These are phyloP conservation scores for Amorphotheca resinae DNA, from an alignment of 495 filamentous ascomycete species.

Conservation along the genomic window DNA sequence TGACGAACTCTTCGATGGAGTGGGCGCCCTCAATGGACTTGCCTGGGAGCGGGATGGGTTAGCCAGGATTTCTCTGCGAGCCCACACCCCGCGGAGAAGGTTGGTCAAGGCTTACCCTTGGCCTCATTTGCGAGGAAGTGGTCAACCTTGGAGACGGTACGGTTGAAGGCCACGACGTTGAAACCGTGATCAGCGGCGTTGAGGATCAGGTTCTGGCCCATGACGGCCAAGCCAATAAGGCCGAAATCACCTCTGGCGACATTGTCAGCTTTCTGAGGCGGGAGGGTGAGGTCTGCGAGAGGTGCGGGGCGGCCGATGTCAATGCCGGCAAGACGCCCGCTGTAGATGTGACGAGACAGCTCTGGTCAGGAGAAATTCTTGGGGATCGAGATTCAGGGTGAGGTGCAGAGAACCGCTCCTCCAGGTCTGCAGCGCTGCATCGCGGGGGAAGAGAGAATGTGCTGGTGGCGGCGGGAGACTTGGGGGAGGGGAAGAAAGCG, in stretches of 20 bases:
- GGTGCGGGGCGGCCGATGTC: constrained; percentile 45
- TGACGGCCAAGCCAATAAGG: constrained; percentile 98
- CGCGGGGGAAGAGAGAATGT: not conserved
- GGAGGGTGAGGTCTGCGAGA: constrained; percentile 1
- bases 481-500: not conserved
- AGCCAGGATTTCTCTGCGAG: constrained; percentile 5
- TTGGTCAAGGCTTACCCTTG: constrained; percentile 46
- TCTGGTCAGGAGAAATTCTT: constrained; percentile 9
- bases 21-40: constrained; percentile 89
- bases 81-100: not conserved
- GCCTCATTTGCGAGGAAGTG: constrained; percentile 87
- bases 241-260: constrained; percentile 68
- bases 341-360: constrained; percentile 43
- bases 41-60: constrained; percentile 32
- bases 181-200: constrained; percentile 95
- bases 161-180: constrained; percentile 95
- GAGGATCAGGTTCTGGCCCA: constrained; percentile 95
- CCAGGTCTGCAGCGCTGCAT: not conserved
- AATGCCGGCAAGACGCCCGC: constrained; percentile 78
- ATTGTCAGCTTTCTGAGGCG: constrained; percentile 16
- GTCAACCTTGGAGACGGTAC: constrained; percentile 95
- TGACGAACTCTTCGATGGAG: constrained; percentile 83
- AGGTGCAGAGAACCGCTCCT: too few relatives aligned
- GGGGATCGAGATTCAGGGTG: not conserved
- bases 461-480: not conserved